Conservation (phyloP, 1,284 basidiomycete species). For the Ceratobasidium sp. region DNA sequence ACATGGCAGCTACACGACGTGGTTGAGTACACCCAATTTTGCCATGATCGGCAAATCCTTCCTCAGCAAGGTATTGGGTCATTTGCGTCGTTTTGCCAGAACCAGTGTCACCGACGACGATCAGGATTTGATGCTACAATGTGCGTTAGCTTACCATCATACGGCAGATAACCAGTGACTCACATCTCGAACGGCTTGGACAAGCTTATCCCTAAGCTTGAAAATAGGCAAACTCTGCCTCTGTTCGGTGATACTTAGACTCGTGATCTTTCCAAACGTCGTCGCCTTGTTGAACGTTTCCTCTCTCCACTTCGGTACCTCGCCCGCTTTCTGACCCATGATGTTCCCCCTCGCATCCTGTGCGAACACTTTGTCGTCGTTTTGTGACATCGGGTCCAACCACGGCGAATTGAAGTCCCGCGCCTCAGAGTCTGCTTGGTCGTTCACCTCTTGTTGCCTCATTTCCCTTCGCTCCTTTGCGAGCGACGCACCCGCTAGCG, state of each 20-base stretch:
- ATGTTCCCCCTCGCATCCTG: slow-evolving; percentile 90
- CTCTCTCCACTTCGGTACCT: slow-evolving; percentile 91
- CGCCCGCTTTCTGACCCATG: slow-evolving; percentile 82
- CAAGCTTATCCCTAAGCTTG: slow-evolving; percentile 91
- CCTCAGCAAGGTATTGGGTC: slow-evolving; percentile 92
- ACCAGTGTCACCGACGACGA: slow-evolving; percentile 94
- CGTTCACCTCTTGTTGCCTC: slow-evolving; percentile 93
- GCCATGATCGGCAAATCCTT: slow-evolving; percentile 86
- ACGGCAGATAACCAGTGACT: slow-evolving; percentile 50
- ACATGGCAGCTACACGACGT: slow-evolving; percentile 98
- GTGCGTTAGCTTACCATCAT: slow-evolving; percentile 48
- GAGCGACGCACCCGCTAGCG: slow-evolving; percentile 89
- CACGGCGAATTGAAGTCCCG: slow-evolving; percentile 95
- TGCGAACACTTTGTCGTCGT: slow-evolving; percentile 88
- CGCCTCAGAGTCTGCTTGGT: slow-evolving; percentile 92
- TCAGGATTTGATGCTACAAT: slow-evolving; percentile 89
- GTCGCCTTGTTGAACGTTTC: slow-evolving; percentile 97
- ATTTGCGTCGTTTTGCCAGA: slow-evolving; percentile 95
- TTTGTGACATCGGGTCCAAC: slow-evolving; percentile 97
- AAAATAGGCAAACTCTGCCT: slow-evolving; percentile 92
- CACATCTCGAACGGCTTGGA: slow-evolving; percentile 92
- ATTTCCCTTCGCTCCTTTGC: slow-evolving; percentile 96
- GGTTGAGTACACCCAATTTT: slow-evolving; percentile 98
- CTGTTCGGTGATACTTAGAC: slow-evolving; percentile 92
- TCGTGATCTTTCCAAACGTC: slow-evolving; percentile 93